Percentiles rank a stretch among this genome's conserved stretches.
phyloP scores from a whole-genome alignment of 176 grass and related monocot genomes.

The Eleusine indica region DNA sequence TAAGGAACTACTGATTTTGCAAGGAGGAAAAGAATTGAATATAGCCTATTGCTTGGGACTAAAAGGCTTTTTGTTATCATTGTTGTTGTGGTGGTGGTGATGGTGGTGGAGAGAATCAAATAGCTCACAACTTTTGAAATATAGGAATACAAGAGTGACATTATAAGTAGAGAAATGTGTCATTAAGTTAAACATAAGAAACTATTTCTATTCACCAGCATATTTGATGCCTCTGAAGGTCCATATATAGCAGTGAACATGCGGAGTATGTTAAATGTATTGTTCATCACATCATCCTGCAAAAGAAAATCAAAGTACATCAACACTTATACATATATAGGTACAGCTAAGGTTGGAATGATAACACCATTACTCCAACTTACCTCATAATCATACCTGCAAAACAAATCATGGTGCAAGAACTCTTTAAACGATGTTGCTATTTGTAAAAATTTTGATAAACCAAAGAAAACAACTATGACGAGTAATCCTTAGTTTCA shows the following conservation, averaged over 20 bases:
- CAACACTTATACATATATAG: slow-evolving; percentile 30
- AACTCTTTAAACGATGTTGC: slow-evolving; percentile 3
- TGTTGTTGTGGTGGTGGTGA: too few relatives aligned
- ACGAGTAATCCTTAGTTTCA: background rate
- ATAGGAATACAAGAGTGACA: slow-evolving; percentile 18
- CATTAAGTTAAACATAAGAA: slow-evolving; percentile 13
- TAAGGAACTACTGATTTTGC: slow-evolving; percentile 6
- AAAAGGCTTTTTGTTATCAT: too few relatives aligned
- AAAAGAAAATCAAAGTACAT: slow-evolving; percentile 30
- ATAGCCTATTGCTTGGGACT: too few relatives aligned
- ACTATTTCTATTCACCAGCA: slow-evolving; percentile 64
- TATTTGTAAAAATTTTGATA: background rate
- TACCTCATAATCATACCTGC: slow-evolving; percentile 99
- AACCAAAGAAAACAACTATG: background rate
- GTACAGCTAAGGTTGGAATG: background rate
- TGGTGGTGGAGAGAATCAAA: background rate
- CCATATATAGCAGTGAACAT: slow-evolving; percentile 92
- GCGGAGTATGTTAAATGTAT: slow-evolving; percentile 79
- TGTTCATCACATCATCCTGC: slow-evolving; percentile 85
- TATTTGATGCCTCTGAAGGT: slow-evolving; percentile 74
- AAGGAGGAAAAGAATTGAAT: background rate
- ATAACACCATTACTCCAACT: slow-evolving; percentile 40
- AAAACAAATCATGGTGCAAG: slow-evolving; percentile 36
- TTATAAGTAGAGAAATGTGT: slow-evolving; percentile 13
- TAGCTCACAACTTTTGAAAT: background rate